Evolutionary conservation across 352 stramenopile genomes (phyloP).

Genomic region (Aphanomyces cochlioides): DNA sequence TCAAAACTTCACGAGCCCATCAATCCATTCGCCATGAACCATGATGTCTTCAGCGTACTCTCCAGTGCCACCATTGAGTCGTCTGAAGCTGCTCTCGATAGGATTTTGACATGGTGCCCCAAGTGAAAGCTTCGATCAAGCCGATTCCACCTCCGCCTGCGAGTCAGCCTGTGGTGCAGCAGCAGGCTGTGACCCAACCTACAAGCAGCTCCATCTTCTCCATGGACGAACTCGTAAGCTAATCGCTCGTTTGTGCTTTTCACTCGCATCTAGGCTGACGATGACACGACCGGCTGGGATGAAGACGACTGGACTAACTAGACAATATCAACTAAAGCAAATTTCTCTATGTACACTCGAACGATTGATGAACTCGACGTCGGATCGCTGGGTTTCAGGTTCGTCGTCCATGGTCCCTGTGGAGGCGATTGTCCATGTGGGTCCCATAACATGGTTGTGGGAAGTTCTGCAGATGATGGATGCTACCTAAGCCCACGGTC

Average conservation of each 20-base stretch:
- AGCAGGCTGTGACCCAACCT: constrained; percentile 9
- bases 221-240: constrained; percentile 54
- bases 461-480: no score
- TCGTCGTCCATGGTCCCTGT: no score
- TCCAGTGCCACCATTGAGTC: not conserved
- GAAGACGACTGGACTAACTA: constrained; percentile 71
- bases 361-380: constrained; percentile 15
- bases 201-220: constrained; percentile 45
- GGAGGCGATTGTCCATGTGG: no score
- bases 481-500: no score
- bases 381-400: no score
- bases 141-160: constrained; percentile 31
- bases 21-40: constrained; percentile 24
- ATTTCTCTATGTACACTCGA: not conserved
- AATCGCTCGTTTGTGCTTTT: constrained; percentile 30
- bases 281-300: constrained; percentile 61
- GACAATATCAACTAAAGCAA: not conserved
- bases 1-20: constrained; percentile 19
- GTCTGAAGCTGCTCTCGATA: constrained; percentile 25
- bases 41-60: constrained; percentile 82
- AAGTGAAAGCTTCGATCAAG: constrained; percentile 59
- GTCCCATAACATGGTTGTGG: no score
- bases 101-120: constrained; percentile 83
- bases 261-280: constrained; percentile 3
- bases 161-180: constrained; percentile 28